Percentiles rank a stretch among this genome's conserved stretches.
Conservation (phyloP, 192 early-diverging fungal species). For the Obelidium mucronatum region DNA sequence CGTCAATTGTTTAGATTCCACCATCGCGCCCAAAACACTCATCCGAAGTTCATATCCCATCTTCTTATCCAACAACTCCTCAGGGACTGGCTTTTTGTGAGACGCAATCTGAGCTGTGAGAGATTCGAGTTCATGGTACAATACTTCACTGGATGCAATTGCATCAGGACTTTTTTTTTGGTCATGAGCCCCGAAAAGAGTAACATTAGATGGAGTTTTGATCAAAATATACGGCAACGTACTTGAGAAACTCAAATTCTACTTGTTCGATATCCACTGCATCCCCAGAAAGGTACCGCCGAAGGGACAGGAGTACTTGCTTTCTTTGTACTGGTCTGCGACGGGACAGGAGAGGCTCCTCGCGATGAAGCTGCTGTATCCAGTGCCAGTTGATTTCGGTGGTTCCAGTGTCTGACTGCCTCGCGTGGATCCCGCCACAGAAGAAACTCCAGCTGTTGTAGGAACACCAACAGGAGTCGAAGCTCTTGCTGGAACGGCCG, state of each 20-base stretch:
- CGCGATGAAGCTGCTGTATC: slow-evolving; percentile 14
- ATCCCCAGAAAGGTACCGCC: background rate
- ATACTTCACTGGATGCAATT: slow-evolving; percentile 76
- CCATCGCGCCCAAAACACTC: too few species aligned
- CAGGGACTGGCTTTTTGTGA: slow-evolving; percentile 55
- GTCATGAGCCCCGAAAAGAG: too few species aligned
- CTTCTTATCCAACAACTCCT: slow-evolving; percentile 71
- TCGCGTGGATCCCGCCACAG: background rate
- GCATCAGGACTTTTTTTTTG: slow-evolving; percentile 71
- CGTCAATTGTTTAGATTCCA: slow-evolving; percentile 44
- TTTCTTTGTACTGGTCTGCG: background rate
- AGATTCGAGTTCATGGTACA: slow-evolving; percentile 69
- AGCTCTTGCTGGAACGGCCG: background rate
- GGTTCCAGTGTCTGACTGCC: background rate
- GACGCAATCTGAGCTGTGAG: slow-evolving; percentile 57
- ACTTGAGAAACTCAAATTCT: slow-evolving; percentile 42
- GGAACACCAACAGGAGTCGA: slow-evolving; percentile 8
- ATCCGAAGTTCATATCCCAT: slow-evolving; percentile 64
- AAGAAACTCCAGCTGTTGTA: background rate
- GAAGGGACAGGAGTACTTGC: background rate
- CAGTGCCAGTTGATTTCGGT: background rate
- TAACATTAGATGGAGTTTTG: background rate
- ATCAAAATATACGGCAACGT: slow-evolving; percentile 10
- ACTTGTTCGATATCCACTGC: slow-evolving; percentile 30
- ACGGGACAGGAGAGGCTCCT: background rate